phyloP scores from a whole-genome alignment of 2,329 filamentous ascomycete species.

The Fusarium avenaceum region DNA sequence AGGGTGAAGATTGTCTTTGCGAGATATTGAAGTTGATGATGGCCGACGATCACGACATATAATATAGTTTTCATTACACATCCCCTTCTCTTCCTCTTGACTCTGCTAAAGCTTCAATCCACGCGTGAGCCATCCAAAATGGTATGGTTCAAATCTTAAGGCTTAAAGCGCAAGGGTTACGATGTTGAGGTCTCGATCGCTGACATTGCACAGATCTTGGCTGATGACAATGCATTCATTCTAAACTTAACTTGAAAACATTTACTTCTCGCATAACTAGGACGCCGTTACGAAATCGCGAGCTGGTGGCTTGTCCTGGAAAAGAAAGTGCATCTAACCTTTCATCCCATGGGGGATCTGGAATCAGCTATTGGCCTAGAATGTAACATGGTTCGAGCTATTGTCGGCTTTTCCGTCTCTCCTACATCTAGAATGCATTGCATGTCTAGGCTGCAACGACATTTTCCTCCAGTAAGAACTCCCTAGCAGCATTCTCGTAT shows the following conservation, averaged over 20 bases:
- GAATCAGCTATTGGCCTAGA: background rate
- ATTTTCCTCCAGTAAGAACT: background rate
- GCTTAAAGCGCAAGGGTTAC: background rate
- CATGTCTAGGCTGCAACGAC: too few relatives aligned
- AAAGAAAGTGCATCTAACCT: background rate
- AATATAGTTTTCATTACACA: background rate
- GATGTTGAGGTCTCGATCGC: background rate
- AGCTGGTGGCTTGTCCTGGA: background rate
- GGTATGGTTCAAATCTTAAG: background rate
- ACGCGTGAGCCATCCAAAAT: background rate
- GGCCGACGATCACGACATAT: too few relatives aligned
- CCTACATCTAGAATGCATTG: background rate
- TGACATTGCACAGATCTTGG: constrained; percentile 1
- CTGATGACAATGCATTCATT: constrained; percentile 2
- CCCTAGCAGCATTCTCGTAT: constrained; percentile 1
- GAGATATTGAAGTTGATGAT: too few relatives aligned
- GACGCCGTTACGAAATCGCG: background rate
- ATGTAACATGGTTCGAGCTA: background rate
- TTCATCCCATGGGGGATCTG: background rate
- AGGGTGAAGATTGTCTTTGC: too few relatives aligned
- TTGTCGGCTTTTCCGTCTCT: background rate
- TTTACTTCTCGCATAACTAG: background rate
- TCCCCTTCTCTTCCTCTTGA: background rate
- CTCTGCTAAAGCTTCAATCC: background rate
- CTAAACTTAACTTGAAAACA: background rate